A percentile compares a stretch with the other conserved stretches of the same genome.
phyloP scores from a whole-genome alignment of 2,329 filamentous ascomycete species.

The Diaporthe helianthi region DNA sequence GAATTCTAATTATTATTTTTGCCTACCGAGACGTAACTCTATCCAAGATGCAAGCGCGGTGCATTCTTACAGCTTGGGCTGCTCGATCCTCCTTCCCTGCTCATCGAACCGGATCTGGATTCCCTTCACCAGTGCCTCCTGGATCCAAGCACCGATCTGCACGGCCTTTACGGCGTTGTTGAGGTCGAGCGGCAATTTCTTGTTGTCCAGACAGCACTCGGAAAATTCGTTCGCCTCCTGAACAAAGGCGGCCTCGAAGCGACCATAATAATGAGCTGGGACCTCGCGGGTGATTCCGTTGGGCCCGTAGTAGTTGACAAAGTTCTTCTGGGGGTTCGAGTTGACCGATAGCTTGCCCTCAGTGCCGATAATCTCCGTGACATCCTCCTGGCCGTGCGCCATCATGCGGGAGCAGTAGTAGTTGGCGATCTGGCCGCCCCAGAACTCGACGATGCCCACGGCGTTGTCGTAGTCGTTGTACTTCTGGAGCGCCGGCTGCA shows the following conservation, averaged over 20 bases:
- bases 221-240: conserved; percentile 32
- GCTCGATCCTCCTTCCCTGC: conserved; percentile 23
- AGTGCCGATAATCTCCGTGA: conserved; percentile 72
- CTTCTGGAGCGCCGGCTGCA: conserved; percentile 63
- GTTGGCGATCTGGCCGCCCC: conserved; percentile 67
- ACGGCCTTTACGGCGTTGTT: conserved; percentile 28
- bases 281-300: conserved; percentile 24
- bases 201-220: conserved; percentile 26
- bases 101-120: conserved; percentile 30
- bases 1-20: background rate
- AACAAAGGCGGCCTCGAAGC: conserved; percentile 27
- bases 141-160: conserved; percentile 27
- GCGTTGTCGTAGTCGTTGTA: conserved; percentile 69
- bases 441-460: conserved; percentile 71
- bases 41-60: background rate
- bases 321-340: conserved; percentile 52
- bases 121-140: conserved; percentile 29
- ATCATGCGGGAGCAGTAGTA: conserved; percentile 72
- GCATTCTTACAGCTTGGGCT: conserved; percentile 1
- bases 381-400: conserved; percentile 71
- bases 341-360: conserved; percentile 69
- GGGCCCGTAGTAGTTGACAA: conserved; percentile 25
- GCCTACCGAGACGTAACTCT: background rate
- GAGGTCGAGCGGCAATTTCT: conserved; percentile 23
- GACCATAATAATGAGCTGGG: conserved; percentile 26